Conservation (phyloP, 768 basidiomycete genomes). For the Boletus bicolor region DNA sequence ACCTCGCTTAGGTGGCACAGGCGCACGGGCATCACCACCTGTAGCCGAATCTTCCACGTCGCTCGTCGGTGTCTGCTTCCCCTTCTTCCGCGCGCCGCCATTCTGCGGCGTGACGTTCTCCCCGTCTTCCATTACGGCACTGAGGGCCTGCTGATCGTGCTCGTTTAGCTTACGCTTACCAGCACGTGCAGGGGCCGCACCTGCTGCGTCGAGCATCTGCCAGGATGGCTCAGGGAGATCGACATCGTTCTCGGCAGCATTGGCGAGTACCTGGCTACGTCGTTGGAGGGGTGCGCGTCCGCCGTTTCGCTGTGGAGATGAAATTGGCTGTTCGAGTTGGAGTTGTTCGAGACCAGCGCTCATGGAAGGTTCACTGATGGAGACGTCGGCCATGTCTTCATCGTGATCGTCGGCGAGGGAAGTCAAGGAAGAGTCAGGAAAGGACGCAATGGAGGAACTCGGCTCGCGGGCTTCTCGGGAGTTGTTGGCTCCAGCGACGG, state of each 20-base stretch:
- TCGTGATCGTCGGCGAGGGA: constrained; percentile 25
- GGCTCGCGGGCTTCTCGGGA: not conserved
- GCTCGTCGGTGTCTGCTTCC: constrained; percentile 12
- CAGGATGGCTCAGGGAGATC: constrained; percentile 50
- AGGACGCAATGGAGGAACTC: constrained; percentile 10
- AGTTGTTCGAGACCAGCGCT: constrained; percentile 34
- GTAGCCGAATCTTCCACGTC: constrained; percentile 18
- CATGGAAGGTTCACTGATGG: constrained; percentile 24
- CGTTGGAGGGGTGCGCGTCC: constrained; percentile 39
- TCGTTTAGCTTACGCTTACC: constrained; percentile 39
- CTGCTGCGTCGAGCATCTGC: constrained; percentile 47
- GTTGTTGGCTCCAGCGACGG: not conserved
- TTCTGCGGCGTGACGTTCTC: constrained; percentile 6
- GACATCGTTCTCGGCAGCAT: constrained; percentile 41
- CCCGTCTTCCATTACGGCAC: constrained; percentile 22
- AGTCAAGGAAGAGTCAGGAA: constrained; percentile 19
- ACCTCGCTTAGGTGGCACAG: constrained; percentile 13
- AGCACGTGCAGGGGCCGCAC: constrained; percentile 25
- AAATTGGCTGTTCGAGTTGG: constrained; percentile 26
- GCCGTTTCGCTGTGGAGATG: constrained; percentile 6
- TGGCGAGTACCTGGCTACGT: constrained; percentile 44
- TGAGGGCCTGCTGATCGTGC: constrained; percentile 26
- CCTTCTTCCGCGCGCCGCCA: constrained; percentile 24
- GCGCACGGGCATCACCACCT: constrained; percentile 6
- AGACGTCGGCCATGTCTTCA: constrained; percentile 12